Conservation (phyloP, 768 basidiomycete species). For the Xerocomus spinulosus region DNA sequence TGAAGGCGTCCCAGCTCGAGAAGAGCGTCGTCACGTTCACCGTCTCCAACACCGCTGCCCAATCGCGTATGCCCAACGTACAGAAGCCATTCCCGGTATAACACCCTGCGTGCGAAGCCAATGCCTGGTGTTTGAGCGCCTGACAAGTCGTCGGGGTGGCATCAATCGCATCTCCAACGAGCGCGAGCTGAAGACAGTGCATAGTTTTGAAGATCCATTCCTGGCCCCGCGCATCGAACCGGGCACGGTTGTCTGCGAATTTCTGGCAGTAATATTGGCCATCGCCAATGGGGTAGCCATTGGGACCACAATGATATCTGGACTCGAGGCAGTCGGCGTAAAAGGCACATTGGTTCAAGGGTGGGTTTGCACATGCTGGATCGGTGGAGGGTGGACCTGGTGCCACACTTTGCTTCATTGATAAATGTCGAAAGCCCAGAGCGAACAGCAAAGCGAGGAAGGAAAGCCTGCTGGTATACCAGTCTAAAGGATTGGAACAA, state of each 20-base stretch:
- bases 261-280: slow-evolving; percentile 39
- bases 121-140: slow-evolving; percentile 35
- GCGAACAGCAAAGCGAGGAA: not conserved
- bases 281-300: slow-evolving; percentile 41
- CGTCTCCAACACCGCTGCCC: slow-evolving; percentile 36
- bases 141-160: slow-evolving; percentile 27
- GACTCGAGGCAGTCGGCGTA: slow-evolving; percentile 43
- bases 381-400: slow-evolving; percentile 15
- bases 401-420: not conserved
- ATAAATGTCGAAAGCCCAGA: not conserved
- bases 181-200: slow-evolving; percentile 41
- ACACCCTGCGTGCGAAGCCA: slow-evolving; percentile 40
- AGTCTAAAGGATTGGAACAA: not conserved
- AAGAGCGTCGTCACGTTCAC: slow-evolving; percentile 13
- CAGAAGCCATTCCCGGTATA: slow-evolving; percentile 43
- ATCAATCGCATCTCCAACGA: slow-evolving; percentile 35
- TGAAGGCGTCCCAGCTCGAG: slow-evolving; percentile 17
- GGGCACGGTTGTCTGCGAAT: slow-evolving; percentile 29
- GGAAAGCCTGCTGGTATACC: not conserved
- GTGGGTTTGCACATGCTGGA: slow-evolving; percentile 27
- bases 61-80: slow-evolving; percentile 31
- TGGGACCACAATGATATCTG: slow-evolving; percentile 40
- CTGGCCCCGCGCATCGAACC: slow-evolving; percentile 33
- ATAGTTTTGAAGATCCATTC: slow-evolving; percentile 44
- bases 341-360: slow-evolving; percentile 38